Conservation (phyloP, 2,329 filamentous ascomycete genomes). For the Aspergillus puulaauensis region DNA sequence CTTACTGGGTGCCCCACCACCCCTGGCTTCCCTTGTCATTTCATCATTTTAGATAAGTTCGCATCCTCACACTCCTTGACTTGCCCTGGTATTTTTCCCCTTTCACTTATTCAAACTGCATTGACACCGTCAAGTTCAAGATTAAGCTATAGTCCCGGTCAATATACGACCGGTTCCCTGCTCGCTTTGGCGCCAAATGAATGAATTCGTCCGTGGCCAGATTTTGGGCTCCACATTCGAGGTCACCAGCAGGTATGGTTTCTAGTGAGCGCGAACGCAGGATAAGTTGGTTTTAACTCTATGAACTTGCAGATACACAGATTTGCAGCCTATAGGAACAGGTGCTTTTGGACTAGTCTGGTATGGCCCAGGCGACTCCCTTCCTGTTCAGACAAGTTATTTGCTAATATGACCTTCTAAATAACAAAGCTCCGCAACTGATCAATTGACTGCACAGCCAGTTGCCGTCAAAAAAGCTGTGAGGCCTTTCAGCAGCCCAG, state of each 20-base stretch:
- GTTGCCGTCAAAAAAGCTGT: constrained; percentile 99
- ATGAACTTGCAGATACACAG: constrained; percentile 72
- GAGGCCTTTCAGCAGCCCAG: constrained; percentile 99
- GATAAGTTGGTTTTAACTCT: constrained; percentile 16
- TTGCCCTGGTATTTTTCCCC: neutral
- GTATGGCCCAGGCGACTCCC: constrained; percentile 53
- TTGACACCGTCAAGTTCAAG: neutral
- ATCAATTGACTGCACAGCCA: constrained; percentile 94
- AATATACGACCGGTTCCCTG: constrained; percentile 12
- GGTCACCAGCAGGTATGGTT: constrained; percentile 87
- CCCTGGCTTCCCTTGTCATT: constrained; percentile 19
- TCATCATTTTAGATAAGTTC: constrained; percentile 17
- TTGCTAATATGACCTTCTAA: constrained; percentile 12
- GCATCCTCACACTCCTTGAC: neutral
- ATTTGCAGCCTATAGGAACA: constrained; percentile 98
- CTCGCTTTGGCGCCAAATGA: constrained; percentile 62
- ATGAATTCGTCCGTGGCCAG: constrained; percentile 98
- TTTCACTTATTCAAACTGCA: constrained; percentile 10
- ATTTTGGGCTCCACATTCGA: constrained; percentile 99
- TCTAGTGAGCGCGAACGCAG: neutral
- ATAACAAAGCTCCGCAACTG: constrained; percentile 77
- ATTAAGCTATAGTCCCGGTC: neutral
- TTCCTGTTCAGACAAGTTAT: neutral
- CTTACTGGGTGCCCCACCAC: constrained; percentile 20
- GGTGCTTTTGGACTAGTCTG: constrained; percentile 97